phyloP scores from a whole-genome alignment of 768 basidiomycete species.

The Tylopilus plumbeoviolaceoides region DNA sequence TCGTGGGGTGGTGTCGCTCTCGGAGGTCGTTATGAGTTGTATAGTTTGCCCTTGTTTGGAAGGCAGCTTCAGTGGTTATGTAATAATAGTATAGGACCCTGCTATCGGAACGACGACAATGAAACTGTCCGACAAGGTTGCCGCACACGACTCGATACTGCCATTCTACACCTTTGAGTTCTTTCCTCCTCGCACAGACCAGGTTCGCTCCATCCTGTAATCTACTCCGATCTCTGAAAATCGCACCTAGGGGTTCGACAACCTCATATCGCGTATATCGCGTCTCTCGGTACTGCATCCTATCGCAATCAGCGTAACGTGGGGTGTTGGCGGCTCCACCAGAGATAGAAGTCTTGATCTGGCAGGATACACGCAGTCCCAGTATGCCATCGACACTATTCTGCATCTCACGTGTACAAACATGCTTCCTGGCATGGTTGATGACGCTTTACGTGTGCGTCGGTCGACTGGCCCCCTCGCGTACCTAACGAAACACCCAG shows the following conservation, averaged over 20 bases:
- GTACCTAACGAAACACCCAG: conserved; percentile 35
- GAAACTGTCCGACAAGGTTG: conserved; percentile 74
- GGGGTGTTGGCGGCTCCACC: conserved; percentile 96
- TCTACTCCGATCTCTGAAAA: not conserved
- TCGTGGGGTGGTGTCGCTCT: not conserved
- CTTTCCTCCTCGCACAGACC: conserved; percentile 93
- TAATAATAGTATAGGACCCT: conserved; percentile 3
- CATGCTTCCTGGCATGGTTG: conserved; percentile 86
- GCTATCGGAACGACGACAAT: conserved; percentile 34
- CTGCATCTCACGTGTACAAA: conserved; percentile 97
- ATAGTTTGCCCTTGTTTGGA: conserved; percentile 28
- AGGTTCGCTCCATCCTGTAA: conserved; percentile 41
- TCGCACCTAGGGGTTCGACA: conserved; percentile 73
- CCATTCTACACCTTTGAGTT: conserved; percentile 96
- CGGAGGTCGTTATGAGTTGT: conserved; percentile 5
- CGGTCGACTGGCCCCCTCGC: not conserved
- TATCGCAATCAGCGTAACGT: conserved; percentile 87
- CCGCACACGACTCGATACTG: conserved; percentile 34
- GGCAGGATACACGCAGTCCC: conserved; percentile 68
- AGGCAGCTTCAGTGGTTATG: not conserved
- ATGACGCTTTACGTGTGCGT: conserved; percentile 76
- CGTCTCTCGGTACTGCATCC: conserved; percentile 75
- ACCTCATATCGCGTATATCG: conserved; percentile 82
- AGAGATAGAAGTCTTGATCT: conserved; percentile 85
- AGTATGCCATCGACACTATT: conserved; percentile 79